A percentile compares a stretch with the other conserved stretches of the same genome.
Conservation (phyloP, 257 asterid species). For the Rhazya stricta region DNA sequence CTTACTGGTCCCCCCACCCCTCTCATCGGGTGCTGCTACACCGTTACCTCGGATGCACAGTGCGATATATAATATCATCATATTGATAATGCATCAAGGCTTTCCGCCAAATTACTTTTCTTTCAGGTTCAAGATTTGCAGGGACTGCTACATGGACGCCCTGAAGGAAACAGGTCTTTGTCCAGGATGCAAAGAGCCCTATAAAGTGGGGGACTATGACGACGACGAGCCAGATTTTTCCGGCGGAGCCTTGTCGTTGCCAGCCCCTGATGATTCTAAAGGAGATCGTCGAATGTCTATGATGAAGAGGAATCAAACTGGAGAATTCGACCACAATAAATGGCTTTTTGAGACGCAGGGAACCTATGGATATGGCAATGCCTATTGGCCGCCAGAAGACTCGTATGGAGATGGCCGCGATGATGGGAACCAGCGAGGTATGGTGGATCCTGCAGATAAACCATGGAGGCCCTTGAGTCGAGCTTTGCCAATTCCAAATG, state of each 20-base stretch:
- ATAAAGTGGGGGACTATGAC: constrained; percentile 54
- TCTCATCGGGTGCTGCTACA: too few relatives aligned
- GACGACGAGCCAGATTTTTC: constrained; percentile 58
- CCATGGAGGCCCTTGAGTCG: constrained; percentile 92
- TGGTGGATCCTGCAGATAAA: constrained; percentile 53
- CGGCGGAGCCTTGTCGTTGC: constrained; percentile 50
- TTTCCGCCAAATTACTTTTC: not conserved
- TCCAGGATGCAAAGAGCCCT: constrained; percentile 83
- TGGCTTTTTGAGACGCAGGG: constrained; percentile 86
- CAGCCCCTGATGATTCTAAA: constrained; percentile 54
- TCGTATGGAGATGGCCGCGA: constrained; percentile 47
- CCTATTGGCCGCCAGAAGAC: constrained; percentile 83
- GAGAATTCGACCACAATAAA: constrained; percentile 80
- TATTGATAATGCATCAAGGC: too few relatives aligned
- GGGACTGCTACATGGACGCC: constrained; percentile 90
- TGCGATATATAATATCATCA: too few relatives aligned
- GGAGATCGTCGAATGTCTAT: constrained; percentile 49
- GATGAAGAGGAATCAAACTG: constrained; percentile 75
- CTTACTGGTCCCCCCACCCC: not conserved
- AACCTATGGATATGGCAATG: constrained; percentile 78
- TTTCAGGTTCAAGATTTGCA: constrained; percentile 69
- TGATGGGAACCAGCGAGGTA: constrained; percentile 33
- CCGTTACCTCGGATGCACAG: too few relatives aligned
- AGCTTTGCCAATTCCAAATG: constrained; percentile 41
- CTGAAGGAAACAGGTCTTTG: constrained; percentile 63